Base-by-base conservation (phyloP, 768 basidiomycete genomes). In the Russula dissimulans region DNA sequence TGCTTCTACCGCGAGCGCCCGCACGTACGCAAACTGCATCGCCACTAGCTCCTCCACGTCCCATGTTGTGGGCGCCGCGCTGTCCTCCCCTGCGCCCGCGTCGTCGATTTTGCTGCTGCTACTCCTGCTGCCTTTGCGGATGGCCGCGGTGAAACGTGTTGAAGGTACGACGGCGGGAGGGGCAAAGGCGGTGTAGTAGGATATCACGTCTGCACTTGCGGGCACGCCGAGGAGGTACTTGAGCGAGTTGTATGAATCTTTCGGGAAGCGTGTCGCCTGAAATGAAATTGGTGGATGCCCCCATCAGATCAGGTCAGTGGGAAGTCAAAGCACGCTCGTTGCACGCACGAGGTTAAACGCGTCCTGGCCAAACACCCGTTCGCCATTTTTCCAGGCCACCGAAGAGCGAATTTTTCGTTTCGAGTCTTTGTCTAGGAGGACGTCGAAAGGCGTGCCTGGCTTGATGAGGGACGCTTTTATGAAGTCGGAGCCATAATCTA, bases 401-500 rank as follows among this genome's bases (percentile, higher is more conserved):
- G 86, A 82, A 15, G 89, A 84, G 65, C 89, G 87, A 34, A 97
- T 91, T 75, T 98, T 98, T 60, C 97, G 79, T 76, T 97, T 98
- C 32, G 94, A 97, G 71, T 97, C 95, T 71, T 91, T 91, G 76
- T 97, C 97, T 58, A 98, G 78, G 31, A 99, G 79, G 34, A 99
- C 91, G 74, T 99, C 97, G 67, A 99, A 95, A 4, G 95, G 94
- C 36, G 90, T 74, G 47, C 92, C 94, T 1, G 94, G 93, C 69
- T 93, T 95, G 80, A 97, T 87, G 59, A 98, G 76, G 4, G 94
- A 95, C 32, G 93, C 91, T 74, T 97, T 99, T 69, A 95, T 97
- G 81, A 86, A 95, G 75, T 98, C 97, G 17, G 91, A 83, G 70
- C 97, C 97, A 81, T 97, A 97, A 83, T 99, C 97, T 69, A 99